Evolutionary conservation across 441 rosid species (phyloP).

Genomic region (Euphorbia celastroides): DNA sequence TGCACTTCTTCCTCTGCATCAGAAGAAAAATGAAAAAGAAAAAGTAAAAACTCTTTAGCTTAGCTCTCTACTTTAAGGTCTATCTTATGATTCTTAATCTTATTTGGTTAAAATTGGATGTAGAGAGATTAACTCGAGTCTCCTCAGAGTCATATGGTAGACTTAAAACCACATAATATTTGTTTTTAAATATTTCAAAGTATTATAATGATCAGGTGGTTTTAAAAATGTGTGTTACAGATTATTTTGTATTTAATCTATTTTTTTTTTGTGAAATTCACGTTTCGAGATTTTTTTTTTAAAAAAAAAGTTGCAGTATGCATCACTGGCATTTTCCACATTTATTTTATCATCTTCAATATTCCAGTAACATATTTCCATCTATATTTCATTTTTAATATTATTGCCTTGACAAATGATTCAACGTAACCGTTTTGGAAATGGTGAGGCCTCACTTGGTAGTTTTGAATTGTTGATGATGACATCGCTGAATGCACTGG

Average conservation of each 20-base stretch:
- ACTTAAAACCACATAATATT: neutral
- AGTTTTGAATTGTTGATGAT: conserved; percentile 14
- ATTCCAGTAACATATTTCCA: neutral
- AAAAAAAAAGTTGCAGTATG: too few relatives aligned
- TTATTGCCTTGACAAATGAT: conserved; percentile 2
- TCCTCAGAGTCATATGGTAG: conserved; percentile 10
- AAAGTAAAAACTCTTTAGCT: neutral
- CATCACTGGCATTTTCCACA: conserved; percentile 2
- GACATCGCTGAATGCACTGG: conserved; percentile 19
- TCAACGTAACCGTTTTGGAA: conserved; percentile 16
- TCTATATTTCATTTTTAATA: neutral
- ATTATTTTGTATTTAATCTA: too few relatives aligned
- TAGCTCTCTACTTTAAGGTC: neutral
- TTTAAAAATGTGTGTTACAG: neutral
- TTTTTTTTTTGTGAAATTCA: neutral
- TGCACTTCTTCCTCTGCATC: neutral
- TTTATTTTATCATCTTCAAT: neutral
- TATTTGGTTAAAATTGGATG: neutral
- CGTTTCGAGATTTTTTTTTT: neutral
- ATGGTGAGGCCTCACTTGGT: conserved; percentile 15
- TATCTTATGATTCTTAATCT: neutral
- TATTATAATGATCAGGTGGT: neutral
- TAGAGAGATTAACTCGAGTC: neutral
- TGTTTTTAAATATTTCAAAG: neutral
- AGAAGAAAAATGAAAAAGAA: neutral